These are phyloP conservation scores for Salix caprea DNA, from an alignment of 345 rosid genomes.

Conservation along the genomic window DNA sequence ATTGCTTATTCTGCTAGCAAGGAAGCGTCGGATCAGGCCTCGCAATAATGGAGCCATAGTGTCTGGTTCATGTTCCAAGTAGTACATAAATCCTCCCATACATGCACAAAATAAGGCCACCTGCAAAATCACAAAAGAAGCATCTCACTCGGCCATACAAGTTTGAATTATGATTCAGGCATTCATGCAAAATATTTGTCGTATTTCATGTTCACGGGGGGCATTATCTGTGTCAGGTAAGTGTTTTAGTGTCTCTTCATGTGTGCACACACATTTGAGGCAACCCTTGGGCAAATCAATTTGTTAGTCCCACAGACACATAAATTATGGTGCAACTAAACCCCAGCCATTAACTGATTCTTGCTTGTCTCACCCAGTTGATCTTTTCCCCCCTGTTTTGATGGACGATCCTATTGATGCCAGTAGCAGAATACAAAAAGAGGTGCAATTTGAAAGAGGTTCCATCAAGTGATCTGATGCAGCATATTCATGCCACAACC, in stretches of 20 bases:
- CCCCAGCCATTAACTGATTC: neutral
- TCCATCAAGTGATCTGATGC: neutral
- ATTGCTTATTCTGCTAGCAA: slow-evolving; percentile 90
- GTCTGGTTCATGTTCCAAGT: slow-evolving; percentile 85
- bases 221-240: neutral
- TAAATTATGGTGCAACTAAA: neutral
- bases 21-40: slow-evolving; percentile 87
- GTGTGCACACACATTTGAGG: neutral
- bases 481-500: neutral
- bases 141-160: neutral
- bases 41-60: slow-evolving; percentile 95
- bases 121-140: slow-evolving; percentile 34
- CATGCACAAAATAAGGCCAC: slow-evolving; percentile 91
- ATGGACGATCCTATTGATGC: neutral
- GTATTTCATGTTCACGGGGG: neutral
- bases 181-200: neutral
- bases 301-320: neutral
- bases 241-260: neutral
- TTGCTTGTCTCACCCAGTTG: neutral
- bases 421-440: neutral
- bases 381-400: neutral
- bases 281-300: neutral
- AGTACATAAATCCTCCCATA: slow-evolving; percentile 99
- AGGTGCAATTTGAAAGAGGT: neutral
- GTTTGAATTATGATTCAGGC: neutral